These are phyloP conservation scores for Colletotrichum spaethianum DNA, from an alignment of 2,329 filamentous ascomycete species.

Conservation along the genomic window DNA sequence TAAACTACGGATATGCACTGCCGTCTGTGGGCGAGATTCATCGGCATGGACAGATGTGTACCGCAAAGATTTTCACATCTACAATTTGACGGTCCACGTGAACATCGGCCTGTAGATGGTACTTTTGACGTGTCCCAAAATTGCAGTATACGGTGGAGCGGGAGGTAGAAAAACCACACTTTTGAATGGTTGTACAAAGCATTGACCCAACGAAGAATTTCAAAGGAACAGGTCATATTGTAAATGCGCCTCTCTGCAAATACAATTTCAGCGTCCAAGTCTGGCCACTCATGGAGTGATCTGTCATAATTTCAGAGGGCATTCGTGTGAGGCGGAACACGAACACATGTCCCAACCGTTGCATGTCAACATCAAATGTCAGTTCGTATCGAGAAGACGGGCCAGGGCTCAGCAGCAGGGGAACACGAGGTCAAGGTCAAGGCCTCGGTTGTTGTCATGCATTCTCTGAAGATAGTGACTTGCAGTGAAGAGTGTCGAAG, in stretches of 20 bases:
- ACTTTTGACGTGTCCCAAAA: not conserved
- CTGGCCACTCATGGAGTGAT: constrained; percentile 57
- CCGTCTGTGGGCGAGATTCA: constrained; percentile 48
- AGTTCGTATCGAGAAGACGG: not conserved
- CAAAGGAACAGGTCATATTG: constrained; percentile 50
- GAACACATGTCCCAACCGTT: not conserved
- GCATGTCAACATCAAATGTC: not conserved
- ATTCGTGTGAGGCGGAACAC: constrained; percentile 46
- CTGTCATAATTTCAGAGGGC: constrained; percentile 57
- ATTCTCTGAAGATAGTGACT: constrained; percentile 41
- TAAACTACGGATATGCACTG: constrained; percentile 61
- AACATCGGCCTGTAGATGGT: not conserved
- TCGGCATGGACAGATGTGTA: not conserved
- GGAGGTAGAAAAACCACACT: too few species aligned
- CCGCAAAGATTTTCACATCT: too few species aligned
- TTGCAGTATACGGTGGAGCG: too few species aligned
- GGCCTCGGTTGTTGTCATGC: constrained; percentile 35
- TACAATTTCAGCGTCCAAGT: constrained; percentile 56
- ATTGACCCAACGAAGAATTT: constrained; percentile 43
- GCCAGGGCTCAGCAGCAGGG: not conserved
- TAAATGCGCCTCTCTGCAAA: constrained; percentile 54
- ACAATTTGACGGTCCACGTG: not conserved
- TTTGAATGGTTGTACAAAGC: not conserved
- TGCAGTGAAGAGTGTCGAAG: constrained; percentile 39
- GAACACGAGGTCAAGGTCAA: constrained; percentile 19